phyloP scores from a whole-genome alignment of 805 yeast genomes.

The Candida bentonensis region DNA sequence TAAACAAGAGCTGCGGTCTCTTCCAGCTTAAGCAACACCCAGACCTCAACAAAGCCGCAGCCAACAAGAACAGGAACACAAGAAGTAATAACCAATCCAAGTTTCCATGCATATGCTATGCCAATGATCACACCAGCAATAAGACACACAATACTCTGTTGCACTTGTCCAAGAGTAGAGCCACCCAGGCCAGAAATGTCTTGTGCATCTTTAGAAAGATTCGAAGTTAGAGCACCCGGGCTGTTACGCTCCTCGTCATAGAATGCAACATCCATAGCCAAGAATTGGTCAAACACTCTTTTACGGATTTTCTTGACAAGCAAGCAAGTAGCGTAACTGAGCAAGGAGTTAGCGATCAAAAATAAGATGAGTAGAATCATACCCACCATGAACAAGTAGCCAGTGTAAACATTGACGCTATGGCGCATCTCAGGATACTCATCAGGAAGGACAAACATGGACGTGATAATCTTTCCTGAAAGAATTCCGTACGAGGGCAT shows the following conservation, averaged over 20 bases:
- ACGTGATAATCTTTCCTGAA: constrained; percentile 11
- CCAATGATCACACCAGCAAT: constrained; percentile 14
- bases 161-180: constrained; percentile 16
- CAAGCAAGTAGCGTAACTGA: constrained; percentile 8
- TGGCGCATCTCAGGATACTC: constrained; percentile 9
- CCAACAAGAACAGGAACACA: constrained; percentile 13
- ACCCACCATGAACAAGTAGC: constrained; percentile 24
- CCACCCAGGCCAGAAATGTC: constrained; percentile 16
- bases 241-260: constrained; percentile 16
- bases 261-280: constrained; percentile 17
- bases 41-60: constrained; percentile 14
- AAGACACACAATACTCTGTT: constrained; percentile 13
- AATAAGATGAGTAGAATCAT: constrained; percentile 16
- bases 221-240: constrained; percentile 15
- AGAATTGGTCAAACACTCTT: constrained; percentile 10
- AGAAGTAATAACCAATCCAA: constrained; percentile 16
- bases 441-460: constrained; percentile 9
- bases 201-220: constrained; percentile 18
- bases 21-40: constrained; percentile 10
- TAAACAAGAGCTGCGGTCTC: constrained; percentile 10
- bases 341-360: constrained; percentile 9
- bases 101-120: constrained; percentile 15
- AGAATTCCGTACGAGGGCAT: constrained; percentile 13
- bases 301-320: constrained; percentile 14
- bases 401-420: constrained; percentile 14